Evolutionary conservation across 148 eudicot species (phyloP).

Genomic region (Nepenthes gracilis): DNA sequence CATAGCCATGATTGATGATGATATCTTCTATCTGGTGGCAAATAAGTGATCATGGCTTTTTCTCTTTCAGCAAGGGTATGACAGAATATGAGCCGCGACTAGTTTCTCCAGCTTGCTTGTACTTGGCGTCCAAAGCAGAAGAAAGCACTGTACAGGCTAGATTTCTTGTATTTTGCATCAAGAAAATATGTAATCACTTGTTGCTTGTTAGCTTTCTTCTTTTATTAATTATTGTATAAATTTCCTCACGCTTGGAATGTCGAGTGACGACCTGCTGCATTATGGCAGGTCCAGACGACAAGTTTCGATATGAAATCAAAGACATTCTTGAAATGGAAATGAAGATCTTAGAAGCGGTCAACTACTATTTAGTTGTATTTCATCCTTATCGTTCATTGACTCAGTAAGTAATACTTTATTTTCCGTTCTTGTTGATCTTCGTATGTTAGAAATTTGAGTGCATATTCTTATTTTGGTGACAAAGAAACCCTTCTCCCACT

Average conservation of each 20-base stretch:
- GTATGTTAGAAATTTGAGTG: background rate
- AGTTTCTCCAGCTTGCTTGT: conserved; percentile 87
- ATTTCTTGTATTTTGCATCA: conserved; percentile 83
- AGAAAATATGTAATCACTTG: conserved; percentile 50
- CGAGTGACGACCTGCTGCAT: conserved; percentile 12
- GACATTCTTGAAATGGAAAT: conserved; percentile 99
- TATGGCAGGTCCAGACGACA: conserved; percentile 64
- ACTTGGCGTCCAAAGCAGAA: conserved; percentile 97
- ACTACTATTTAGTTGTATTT: conserved; percentile 81
- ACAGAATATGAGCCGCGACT: conserved; percentile 90
- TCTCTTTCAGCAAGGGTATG: conserved; percentile 52
- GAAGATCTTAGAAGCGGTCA: conserved; percentile 91
- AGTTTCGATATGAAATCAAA: conserved; percentile 80
- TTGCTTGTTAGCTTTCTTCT: conserved; percentile 1
- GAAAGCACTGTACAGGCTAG: conserved; percentile 98
- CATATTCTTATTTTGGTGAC: no score
- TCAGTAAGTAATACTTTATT: conserved; percentile 40
- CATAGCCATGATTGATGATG: no score
- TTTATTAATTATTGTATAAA: conserved; percentile 1
- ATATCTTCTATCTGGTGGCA: no score
- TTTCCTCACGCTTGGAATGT: conserved; percentile 1
- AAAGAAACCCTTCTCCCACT: no score
- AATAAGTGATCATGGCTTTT: background rate
- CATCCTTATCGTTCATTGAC: conserved; percentile 89
- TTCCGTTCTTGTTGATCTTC: background rate